Evolutionary conservation across 306 rosid species (phyloP).

Genomic region (Calophaca sinica): DNA sequence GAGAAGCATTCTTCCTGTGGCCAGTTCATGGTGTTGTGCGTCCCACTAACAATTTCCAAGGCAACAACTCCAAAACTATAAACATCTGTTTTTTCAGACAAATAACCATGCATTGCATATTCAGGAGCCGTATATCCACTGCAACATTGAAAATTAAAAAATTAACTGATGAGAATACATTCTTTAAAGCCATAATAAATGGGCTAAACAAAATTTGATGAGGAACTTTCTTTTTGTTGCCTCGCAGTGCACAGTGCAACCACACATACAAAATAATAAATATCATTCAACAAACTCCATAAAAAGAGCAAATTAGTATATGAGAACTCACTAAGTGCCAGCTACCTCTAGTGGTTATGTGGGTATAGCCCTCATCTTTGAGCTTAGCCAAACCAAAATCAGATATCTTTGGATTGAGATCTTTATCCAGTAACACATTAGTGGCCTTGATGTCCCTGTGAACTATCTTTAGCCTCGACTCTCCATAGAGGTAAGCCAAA

Average conservation of each 20-base stretch:
- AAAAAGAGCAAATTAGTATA: background rate
- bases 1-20: conserved; percentile 55
- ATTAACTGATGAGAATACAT: background rate
- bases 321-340: conserved; percentile 67
- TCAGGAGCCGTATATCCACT: conserved; percentile 71
- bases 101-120: conserved; percentile 77
- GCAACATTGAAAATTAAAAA: conserved; percentile 24
- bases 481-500: conserved; percentile 82
- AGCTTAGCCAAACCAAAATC: conserved; percentile 87
- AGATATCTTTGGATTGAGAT: conserved; percentile 73
- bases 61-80: conserved; percentile 83
- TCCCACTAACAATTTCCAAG: conserved; percentile 75
- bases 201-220: no score
- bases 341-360: conserved; percentile 72
- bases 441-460: conserved; percentile 86
- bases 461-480: conserved; percentile 77
- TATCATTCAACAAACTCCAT: background rate
- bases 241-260: background rate
- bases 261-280: background rate
- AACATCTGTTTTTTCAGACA: conserved; percentile 80
- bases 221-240: background rate
- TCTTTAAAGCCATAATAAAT: background rate
- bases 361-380: conserved; percentile 70
- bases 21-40: conserved; percentile 57
- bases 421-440: conserved; percentile 75